Percentiles rank a stretch among this genome's conserved stretches.
Conservation (phyloP, 2,329 filamentous ascomycete species). For the Neonectria sp. region DNA sequence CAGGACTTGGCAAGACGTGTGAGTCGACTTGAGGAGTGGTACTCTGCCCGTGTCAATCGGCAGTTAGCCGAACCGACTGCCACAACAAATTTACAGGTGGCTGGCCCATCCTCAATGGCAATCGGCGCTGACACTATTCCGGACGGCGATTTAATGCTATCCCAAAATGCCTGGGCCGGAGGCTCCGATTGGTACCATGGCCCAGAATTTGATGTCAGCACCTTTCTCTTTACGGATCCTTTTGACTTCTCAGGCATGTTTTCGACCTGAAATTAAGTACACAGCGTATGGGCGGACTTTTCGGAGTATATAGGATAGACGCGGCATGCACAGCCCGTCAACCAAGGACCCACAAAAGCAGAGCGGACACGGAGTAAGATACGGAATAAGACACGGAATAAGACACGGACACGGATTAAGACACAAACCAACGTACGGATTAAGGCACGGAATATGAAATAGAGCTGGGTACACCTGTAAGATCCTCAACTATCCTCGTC, state of each 20-base stretch:
- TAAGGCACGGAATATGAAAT: constrained; percentile 7
- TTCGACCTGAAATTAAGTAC: not conserved
- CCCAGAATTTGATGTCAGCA: constrained; percentile 28
- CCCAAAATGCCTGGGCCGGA: constrained; percentile 21
- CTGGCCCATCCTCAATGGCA: not conserved
- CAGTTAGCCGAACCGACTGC: not conserved
- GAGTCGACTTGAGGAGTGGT: constrained; percentile 38
- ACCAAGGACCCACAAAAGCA: not conserved
- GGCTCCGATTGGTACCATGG: constrained; percentile 22
- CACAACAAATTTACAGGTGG: constrained; percentile 3
- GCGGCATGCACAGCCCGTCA: not conserved
- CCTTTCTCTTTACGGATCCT: constrained; percentile 39
- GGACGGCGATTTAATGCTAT: not conserved
- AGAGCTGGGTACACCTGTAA: not conserved
- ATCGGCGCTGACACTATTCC: constrained; percentile 6
- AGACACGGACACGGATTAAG: constrained; percentile 1
- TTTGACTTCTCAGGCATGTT: constrained; percentile 27
- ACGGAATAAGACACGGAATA: constrained; percentile 25
- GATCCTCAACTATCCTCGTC: not conserved
- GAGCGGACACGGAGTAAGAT: constrained; percentile 25
- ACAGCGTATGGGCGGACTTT: not conserved
- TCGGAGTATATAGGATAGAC: not conserved
- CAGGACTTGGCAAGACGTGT: constrained; percentile 38
- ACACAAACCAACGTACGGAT: constrained; percentile 12
- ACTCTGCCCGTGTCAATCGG: constrained; percentile 18